Conservation (phyloP, 1,284 basidiomycete genomes). For the Rhizoctonia solani region DNA sequence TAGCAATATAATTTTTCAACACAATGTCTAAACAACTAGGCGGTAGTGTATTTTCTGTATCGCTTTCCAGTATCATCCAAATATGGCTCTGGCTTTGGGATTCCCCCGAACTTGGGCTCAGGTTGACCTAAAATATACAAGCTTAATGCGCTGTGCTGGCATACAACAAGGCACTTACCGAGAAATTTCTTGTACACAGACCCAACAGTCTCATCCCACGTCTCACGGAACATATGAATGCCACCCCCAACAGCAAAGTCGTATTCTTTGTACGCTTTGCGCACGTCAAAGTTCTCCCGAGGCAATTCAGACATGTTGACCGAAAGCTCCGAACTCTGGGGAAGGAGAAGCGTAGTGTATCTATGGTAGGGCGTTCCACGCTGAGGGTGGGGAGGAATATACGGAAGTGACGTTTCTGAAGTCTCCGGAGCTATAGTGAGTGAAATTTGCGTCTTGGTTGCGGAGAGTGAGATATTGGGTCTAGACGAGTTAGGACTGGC, state of each 20-base stretch:
- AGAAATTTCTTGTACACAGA: conserved; percentile 69
- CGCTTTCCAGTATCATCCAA: conserved; percentile 2
- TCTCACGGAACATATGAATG: conserved; percentile 81
- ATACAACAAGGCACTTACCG: conserved; percentile 54
- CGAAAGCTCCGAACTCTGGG: conserved; percentile 56
- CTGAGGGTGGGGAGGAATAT: conserved; percentile 87
- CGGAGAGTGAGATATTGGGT: conserved; percentile 79
- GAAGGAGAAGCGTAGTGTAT: conserved; percentile 75
- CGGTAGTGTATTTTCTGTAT: conserved; percentile 5
- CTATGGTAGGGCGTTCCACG: conserved; percentile 85
- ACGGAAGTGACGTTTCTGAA: conserved; percentile 61
- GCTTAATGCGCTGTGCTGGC: neutral
- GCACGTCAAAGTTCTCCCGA: conserved; percentile 65
- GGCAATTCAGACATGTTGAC: conserved; percentile 45
- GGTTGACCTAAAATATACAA: conserved; percentile 49
- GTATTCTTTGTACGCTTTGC: conserved; percentile 62
- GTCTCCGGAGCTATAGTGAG: conserved; percentile 44
- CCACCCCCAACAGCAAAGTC: conserved; percentile 63
- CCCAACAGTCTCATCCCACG: conserved; percentile 72
- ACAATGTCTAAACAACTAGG: too few relatives aligned
- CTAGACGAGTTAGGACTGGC: conserved; percentile 47
- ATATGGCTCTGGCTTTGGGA: conserved; percentile 60
- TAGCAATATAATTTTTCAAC: too few relatives aligned
- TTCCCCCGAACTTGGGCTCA: conserved; percentile 69
- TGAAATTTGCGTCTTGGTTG: conserved; percentile 52